Evolutionary conservation across 306 rosid species (phyloP), one percentile per base, ranked within the genome.

Genomic region (Acacia crassicarpa): DNA sequence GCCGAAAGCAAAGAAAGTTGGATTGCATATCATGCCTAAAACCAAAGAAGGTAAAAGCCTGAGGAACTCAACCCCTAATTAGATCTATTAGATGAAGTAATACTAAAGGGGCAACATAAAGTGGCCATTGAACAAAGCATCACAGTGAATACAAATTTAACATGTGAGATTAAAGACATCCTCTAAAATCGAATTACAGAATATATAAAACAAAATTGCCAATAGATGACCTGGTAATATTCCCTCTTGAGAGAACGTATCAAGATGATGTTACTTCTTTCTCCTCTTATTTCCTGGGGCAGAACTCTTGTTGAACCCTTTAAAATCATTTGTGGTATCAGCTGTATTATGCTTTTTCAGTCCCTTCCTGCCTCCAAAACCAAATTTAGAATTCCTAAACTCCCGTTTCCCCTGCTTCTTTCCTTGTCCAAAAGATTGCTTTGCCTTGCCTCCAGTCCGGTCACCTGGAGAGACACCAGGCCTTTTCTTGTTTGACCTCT

Each of bases 391-490:
- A 76, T 92, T 76, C 84, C 67, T 89, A 38, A 8, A n/a, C 4
- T 91, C 94, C 77, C 92, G 86, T 85, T 91, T 91, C 82, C 87
- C 88, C 3, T 71, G 84, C 59, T 82, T 78, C 71, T 81, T 88
- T 22, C 86, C 90, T 81, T 87, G 89, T 75, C 86, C 86, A 74
- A 44, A 20, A 4, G 81, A 86, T 63, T 82, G 89, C 67, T 80
- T 88, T 59, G 84, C 81, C 86, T 91, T 94, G 68, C 97, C 97
- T 66, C 98, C 97, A 0, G 98, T 86, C 14, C 98, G 90, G 62
- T 95, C 98, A 1, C 97, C 90, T 0, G 98, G 95, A 58, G 88
- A 76, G 63, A 89, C 95, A 3, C 92, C 92, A 1, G 67, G 67
- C 85, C 98, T 89, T 86, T 93, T 91, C 77, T 89, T 91, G 66